These are phyloP conservation scores for Aspergillus taichungensis DNA, from an alignment of 495 filamentous ascomycete genomes.

Conservation along the genomic window DNA sequence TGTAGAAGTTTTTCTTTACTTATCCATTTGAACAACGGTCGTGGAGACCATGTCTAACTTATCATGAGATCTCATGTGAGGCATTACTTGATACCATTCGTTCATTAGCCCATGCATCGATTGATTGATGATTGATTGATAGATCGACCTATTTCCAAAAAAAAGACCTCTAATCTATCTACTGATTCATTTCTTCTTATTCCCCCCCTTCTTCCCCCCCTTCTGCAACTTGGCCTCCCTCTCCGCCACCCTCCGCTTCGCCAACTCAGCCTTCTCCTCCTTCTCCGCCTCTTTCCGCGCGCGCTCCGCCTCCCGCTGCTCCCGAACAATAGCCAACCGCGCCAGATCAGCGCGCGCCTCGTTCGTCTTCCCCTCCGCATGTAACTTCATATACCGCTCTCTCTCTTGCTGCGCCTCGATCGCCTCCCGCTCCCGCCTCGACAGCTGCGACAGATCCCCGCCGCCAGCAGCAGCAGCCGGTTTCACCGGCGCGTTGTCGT, in stretches of 20 bases:
- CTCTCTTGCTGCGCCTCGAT: constrained; percentile 79
- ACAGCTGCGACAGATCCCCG: constrained; percentile 46
- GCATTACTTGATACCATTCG: neutral
- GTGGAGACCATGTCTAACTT: too few relatives aligned
- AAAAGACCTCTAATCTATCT: neutral
- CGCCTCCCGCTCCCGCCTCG: constrained; percentile 80
- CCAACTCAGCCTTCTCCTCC: constrained; percentile 58
- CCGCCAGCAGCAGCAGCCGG: constrained; percentile 13
- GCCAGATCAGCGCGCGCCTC: constrained; percentile 91
- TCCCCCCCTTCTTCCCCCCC: constrained; percentile 21
- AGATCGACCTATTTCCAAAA: too few relatives aligned
- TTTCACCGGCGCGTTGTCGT: constrained; percentile 13
- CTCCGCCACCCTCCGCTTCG: constrained; percentile 36
- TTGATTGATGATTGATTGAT: too few relatives aligned
- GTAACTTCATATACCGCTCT: constrained; percentile 86
- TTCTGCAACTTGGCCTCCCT: constrained; percentile 28
- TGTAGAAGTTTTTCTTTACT: too few relatives aligned
- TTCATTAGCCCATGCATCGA: neutral
- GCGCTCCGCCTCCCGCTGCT: constrained; percentile 80
- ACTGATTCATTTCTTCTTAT: constrained; percentile 29
- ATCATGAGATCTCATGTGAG: too few relatives aligned
- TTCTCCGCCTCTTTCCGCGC: constrained; percentile 72
- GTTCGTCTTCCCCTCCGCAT: constrained; percentile 94
- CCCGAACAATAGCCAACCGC: constrained; percentile 65
- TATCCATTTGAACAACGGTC: too few relatives aligned